Base-by-base conservation (phyloP, 2,329 filamentous ascomycete genomes). In the Sodiomyces alkalinus region DNA sequence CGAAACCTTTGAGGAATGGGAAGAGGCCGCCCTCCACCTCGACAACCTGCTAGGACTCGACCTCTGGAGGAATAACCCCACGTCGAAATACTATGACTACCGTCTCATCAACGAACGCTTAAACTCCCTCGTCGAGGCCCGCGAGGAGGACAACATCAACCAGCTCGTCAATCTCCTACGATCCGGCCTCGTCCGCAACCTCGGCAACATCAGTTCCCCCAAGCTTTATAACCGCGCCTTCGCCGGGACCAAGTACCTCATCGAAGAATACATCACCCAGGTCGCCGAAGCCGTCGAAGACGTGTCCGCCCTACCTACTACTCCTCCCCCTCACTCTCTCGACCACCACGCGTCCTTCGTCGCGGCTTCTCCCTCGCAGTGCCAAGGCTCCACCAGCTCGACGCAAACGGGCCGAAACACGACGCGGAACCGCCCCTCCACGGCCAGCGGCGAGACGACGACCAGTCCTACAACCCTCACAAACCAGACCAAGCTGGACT, bases 251-350 rank as follows among this genome's bases (percentile, higher is more conserved):
- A 94, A 94, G 49, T 69, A 80, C 29, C 57, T 93, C 26, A 92
- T 94, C 36, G 85, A 93, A 46, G 80, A 92, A 50, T 94, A 94
- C 46, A 76, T 92, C 36, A 74, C 76, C 1, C 75, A 87, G 45
- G 76, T 92, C 19, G 79, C 79, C n/a, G 69, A 79, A 33, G 78
- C 81, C 2, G 72, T 93, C 30, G 70, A 80, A 35, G 76, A 86
- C 44, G 75, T 94, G 20, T 75, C 74, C 17, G 56, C 49, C 13
- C 62, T 82, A 29, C 73, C 78, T 13, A 76, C 70, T 0, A 61
- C 60, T 12, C 58, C 62, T 0, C 55, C 41, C 2, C 23, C 23
- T 7, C n/a, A n/a, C n/a, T n/a, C n/a, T n/a, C n/a, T n/a, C n/a
- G 23, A 26, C 12, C 9, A 22, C 29, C 22, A 21, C 12, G 10